phyloP scores from a whole-genome alignment of 305 asterid genomes.

The Rubia peregrina region DNA sequence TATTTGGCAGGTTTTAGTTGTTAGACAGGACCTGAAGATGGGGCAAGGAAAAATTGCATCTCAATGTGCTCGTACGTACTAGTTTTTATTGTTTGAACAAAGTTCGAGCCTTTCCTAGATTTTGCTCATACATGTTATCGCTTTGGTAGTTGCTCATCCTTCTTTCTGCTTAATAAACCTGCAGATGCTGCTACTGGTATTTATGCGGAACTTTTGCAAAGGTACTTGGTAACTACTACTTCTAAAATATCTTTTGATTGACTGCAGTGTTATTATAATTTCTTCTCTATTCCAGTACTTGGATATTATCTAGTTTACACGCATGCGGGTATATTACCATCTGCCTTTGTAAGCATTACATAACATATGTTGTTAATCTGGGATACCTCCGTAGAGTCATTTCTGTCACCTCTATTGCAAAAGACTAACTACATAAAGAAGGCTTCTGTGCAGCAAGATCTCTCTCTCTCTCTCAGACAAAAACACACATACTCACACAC shows the following conservation, averaged over 20 bases:
- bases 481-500: too few species aligned
- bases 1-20: constrained; percentile 69
- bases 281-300: neutral
- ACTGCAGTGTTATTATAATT: neutral
- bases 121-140: neutral
- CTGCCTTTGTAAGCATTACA: neutral
- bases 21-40: constrained; percentile 91
- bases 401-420: neutral
- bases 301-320: neutral
- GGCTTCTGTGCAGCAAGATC: neutral
- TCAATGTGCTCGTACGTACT: constrained; percentile 89
- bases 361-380: neutral
- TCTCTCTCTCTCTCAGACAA: neutral
- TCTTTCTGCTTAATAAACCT: constrained; percentile 7
- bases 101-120: too few species aligned
- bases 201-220: constrained; percentile 79
- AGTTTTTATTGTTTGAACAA: constrained; percentile 1
- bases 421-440: neutral
- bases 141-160: constrained; percentile 1
- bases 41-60: constrained; percentile 91
- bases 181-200: constrained; percentile 98
- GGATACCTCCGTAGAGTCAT: neutral
- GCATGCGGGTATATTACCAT: neutral
- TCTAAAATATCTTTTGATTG: neutral
- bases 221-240: constrained; percentile 30